phyloP scores from a whole-genome alignment of 148 eudicot species.

The Rhododendron vialii region DNA sequence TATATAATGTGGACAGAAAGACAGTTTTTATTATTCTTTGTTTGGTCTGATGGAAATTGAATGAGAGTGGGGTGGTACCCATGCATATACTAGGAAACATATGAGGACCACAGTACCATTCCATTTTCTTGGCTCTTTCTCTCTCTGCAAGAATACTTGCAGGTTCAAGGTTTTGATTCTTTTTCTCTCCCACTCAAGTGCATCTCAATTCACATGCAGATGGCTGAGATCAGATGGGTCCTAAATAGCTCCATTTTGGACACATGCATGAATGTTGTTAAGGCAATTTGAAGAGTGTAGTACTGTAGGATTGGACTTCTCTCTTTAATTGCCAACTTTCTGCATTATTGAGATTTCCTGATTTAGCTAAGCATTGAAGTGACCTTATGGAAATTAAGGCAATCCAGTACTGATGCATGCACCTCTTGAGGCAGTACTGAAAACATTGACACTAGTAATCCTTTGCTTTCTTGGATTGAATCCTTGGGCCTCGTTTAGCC shows the following conservation, averaged over 20 bases:
- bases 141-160: constrained; percentile 7
- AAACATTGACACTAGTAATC: background rate
- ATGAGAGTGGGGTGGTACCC: background rate
- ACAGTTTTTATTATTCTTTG: background rate
- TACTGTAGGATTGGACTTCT: constrained; percentile 6
- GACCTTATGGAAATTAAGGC: background rate
- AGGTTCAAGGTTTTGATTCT: background rate
- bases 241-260: constrained; percentile 7
- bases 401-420: background rate
- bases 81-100: background rate
- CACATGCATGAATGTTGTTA: background rate
- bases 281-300: background rate
- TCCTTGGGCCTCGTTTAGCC: background rate
- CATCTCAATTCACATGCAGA: background rate
- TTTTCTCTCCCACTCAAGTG: background rate
- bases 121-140: constrained; percentile 3
- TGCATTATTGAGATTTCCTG: constrained; percentile 10
- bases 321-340: background rate
- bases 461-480: background rate
- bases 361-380: constrained; percentile 10
- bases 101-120: constrained; percentile 12
- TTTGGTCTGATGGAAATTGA: background rate
- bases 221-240: background rate
- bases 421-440: background rate
- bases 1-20: background rate